These are phyloP conservation scores for Kappamyces sp. DNA, from an alignment of 192 early-diverging fungal species.

Conservation along the genomic window DNA sequence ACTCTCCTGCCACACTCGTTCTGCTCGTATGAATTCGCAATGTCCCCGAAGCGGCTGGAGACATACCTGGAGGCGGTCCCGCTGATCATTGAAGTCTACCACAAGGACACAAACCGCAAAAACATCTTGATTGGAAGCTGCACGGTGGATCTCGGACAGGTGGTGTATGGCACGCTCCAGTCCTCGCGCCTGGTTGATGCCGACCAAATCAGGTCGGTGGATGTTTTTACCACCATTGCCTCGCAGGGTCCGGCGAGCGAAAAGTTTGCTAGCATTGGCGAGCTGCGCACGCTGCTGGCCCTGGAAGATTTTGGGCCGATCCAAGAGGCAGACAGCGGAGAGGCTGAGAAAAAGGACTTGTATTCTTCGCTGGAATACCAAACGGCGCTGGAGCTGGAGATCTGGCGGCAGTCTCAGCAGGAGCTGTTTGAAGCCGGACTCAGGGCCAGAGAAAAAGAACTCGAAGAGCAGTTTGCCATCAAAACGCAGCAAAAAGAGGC, in stretches of 20 bases:
- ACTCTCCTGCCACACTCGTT: conserved; percentile 36
- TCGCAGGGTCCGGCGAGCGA: conserved; percentile 4
- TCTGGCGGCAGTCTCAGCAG: conserved; percentile 43
- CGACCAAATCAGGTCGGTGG: conserved; percentile 15
- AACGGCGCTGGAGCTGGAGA: conserved; percentile 42
- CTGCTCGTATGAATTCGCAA: conserved; percentile 52
- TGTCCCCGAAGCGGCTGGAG: conserved; percentile 32
- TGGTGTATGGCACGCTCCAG: conserved; percentile 6
- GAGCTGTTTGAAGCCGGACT: conserved; percentile 34
- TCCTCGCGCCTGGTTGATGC: not conserved
- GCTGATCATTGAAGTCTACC: conserved; percentile 38
- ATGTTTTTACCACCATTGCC: conserved; percentile 11
- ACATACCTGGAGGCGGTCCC: conserved; percentile 45
- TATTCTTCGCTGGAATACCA: conserved; percentile 41
- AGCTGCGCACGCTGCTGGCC: conserved; percentile 37
- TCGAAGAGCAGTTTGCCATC: conserved; percentile 24
- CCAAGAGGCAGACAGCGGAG: conserved; percentile 20
- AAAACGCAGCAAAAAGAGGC: conserved; percentile 33
- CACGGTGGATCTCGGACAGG: conserved; percentile 25
- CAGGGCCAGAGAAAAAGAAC: conserved; percentile 21
- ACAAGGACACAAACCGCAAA: conserved; percentile 23
- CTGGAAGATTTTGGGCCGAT: conserved; percentile 51
- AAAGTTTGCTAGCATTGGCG: conserved; percentile 22
- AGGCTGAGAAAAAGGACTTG: conserved; percentile 20
- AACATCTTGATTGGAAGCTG: conserved; percentile 34